These are phyloP conservation scores for Polytrichum formosum DNA, from an alignment of 225 moss, liverwort and hornwort genomes.

Conservation along the genomic window DNA sequence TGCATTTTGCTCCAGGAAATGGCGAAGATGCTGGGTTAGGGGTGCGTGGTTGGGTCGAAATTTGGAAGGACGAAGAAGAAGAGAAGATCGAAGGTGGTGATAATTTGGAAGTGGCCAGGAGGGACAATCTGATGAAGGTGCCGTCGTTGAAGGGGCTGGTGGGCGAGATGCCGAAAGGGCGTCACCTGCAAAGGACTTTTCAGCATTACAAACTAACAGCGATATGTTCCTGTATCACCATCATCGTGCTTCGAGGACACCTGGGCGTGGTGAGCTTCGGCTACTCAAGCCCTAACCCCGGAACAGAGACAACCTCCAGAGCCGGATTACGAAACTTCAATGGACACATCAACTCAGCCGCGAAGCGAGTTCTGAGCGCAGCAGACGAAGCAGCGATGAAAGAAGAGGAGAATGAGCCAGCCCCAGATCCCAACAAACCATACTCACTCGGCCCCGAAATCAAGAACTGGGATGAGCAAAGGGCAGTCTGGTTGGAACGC, in stretches of 20 bases:
- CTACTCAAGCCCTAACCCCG: slow-evolving; percentile 7
- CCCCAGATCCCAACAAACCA: slow-evolving; percentile 4
- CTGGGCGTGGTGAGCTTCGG: slow-evolving; percentile 52
- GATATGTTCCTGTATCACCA: slow-evolving; percentile 62
- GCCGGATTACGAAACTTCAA: not conserved
- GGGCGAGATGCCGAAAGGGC: slow-evolving; percentile 25
- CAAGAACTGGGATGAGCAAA: slow-evolving; percentile 33
- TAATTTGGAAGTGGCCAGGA: no score
- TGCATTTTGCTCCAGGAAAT: not conserved
- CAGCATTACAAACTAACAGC: slow-evolving; percentile 65
- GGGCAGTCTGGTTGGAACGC: slow-evolving; percentile 21
- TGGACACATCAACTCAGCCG: not conserved
- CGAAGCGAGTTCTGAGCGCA: slow-evolving; percentile 20
- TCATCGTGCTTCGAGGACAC: slow-evolving; percentile 68
- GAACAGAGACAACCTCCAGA: not conserved
- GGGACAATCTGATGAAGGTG: no score
- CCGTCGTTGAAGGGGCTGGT: no score
- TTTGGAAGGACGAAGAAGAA: no score
- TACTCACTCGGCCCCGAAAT: slow-evolving; percentile 29
- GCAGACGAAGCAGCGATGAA: slow-evolving; percentile 6
- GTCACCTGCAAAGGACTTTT: slow-evolving; percentile 45
- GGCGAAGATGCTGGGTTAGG: not conserved
- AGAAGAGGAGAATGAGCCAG: slow-evolving; percentile 13
- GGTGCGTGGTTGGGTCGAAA: no score
- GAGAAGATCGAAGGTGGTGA: no score